A percentile compares a stretch with the other conserved stretches of the same genome.
These are phyloP conservation scores for Neopestalotiopsis clavispora DNA, from an alignment of 2,329 filamentous ascomycete genomes.

Conservation along the genomic window DNA sequence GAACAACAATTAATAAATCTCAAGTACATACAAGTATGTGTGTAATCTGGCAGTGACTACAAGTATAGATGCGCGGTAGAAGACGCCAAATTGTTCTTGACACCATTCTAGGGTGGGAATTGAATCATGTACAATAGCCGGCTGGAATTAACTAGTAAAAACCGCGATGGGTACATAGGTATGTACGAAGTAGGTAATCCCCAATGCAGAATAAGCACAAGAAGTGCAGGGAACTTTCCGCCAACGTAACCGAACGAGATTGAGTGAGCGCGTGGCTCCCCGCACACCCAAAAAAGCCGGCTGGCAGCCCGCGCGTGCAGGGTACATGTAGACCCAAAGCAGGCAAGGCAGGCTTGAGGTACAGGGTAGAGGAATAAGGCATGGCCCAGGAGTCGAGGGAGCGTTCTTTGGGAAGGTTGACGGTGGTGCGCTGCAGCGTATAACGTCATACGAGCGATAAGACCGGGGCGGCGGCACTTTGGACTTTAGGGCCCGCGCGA, in stretches of 20 bases:
- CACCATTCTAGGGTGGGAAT: neutral
- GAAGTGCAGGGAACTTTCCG: neutral
- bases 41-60: neutral
- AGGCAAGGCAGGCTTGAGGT: neutral
- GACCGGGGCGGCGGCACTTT: slow-evolving; percentile 8
- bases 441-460: slow-evolving; percentile 13
- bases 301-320: neutral
- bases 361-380: neutral
- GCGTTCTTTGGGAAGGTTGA: slow-evolving; percentile 1
- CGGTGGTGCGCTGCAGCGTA: neutral
- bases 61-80: neutral
- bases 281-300: neutral
- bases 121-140: neutral
- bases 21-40: too few species aligned
- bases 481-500: slow-evolving; percentile 8
- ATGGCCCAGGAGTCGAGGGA: neutral
- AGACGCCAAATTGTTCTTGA: neutral
- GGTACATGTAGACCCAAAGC: neutral
- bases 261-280: slow-evolving; percentile 1
- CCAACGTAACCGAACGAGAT: neutral
- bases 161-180: neutral
- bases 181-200: too few species aligned
- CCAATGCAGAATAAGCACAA: neutral
- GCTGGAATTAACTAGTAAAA: neutral
- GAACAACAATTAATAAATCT: too few species aligned